Evolutionary conservation across 768 basidiomycete species (phyloP), one percentile per base, ranked within the genome.

Genomic region (Kwoniella sp.): DNA sequence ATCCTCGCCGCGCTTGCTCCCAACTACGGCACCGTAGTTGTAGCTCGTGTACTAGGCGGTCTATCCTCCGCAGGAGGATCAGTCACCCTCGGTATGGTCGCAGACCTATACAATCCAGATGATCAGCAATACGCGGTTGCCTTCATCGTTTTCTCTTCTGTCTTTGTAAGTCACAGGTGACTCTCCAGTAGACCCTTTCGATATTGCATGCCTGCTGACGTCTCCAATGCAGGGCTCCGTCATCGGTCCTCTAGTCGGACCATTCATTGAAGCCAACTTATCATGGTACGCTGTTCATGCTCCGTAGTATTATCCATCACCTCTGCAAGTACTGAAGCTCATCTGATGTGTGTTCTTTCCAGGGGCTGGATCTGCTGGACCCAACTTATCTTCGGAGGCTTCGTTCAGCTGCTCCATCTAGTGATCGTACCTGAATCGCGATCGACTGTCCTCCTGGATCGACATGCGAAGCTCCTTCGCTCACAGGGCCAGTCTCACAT

Each of bases 1-100:
- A 68, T 79, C 23, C 73, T 71, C 2, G 65, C 65, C 20, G 77
- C 72, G 1, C 66, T 80, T 15, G 70, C 77, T 7, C 73, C 73
- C 20, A 80, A 75, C 48, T 80, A 59, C 54, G 73, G 56, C 15
- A 61, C 67, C 15, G 62, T 80, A 37, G 54, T 78, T 55, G 67
- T 72, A 38, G 70, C 68, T 51, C 68, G 79, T 23, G 55, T 66
- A n/a, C 66, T 80, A 1, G 77, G 77, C 28, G 79, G 79, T 67
- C 61, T 80, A n/a, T 78, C 72, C 9, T 71, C 72, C 1, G 79
- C 79, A 2, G 79, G 79, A 11, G 79, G 77, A 5, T 75, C 72
- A 26, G 77, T 80, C 45, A 77, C 73, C 9, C 68, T 74, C 4
- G 75, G 73, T 26, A 77, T 77, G 75, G 72, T 75, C 17, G 76